Evolutionary conservation across 2,329 filamentous ascomycete species (phyloP), one percentile per base, ranked within the genome.

Genomic region (Tolypocladium amazonense): DNA sequence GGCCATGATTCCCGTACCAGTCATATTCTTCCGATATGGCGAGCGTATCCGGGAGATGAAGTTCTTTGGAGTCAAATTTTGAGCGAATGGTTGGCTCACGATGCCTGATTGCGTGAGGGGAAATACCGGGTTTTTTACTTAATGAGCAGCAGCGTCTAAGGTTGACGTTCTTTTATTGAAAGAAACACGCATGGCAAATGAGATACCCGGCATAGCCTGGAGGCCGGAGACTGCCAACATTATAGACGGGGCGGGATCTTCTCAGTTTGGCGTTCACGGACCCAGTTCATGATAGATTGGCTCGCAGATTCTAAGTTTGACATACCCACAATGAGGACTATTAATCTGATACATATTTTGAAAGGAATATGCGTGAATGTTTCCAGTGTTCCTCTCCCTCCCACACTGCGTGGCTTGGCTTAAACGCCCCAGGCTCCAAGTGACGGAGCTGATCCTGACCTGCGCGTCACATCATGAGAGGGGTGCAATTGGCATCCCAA

Each of bases 11-110:
- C 76, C 75, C 7, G 68, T 77, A 9, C 74, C 75, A 0, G 56
- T 75, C 3, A 25, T 74, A 0, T 77, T 77, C 38, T 71, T 71
- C 60, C 61, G 68, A 1, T 77, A 71, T 38, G 75, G 75, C 39
- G 69, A 72, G 61, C 69, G 64, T 25, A 70, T 77, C 53, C 68
- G 74, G 39, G 65, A 69, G 57, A 67, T 65, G 63, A 70, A 71
- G 56, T 64, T 70, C 54, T 70, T 69, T 39, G 57, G 61, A 23
- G 64, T 67, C 18, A 25, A 64, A 56, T 65, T 68, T 54, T 69
- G 58, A 64, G 35, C 18, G 23, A 56, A 20, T 25, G 30, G 14
- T 4, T 23, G 30, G 15, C n/a, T 37, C 11, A n/a, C 4, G 8
- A 23, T 33, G 20, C 20, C 18, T n/a, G 27, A n/a, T 35, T 14